Base-by-base conservation (phyloP, 495 filamentous ascomycete species). In the Xylaria sp. region DNA sequence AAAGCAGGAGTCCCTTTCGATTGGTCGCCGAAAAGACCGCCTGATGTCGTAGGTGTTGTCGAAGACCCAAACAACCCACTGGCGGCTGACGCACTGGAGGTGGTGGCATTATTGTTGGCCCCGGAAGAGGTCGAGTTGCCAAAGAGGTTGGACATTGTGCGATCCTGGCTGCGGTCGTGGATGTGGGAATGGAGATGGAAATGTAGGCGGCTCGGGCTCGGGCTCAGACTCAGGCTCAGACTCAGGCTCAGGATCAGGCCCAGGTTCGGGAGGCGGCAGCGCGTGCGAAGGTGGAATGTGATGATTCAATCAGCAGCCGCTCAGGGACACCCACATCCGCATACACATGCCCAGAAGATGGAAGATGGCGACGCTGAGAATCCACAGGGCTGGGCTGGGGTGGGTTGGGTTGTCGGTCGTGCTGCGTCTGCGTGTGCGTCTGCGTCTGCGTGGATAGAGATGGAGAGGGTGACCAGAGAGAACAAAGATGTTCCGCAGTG, bases 1-100 rank as follows among this genome's bases (percentile, higher is more conserved):
- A 87, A 88, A 50, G 73, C 53, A 33, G 83, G 72, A 41, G 77
- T 69, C 48, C 75, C 75, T 48, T 71, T 46, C 17, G 75, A 66
- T 43, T 71, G 71, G 41, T 35, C 37, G 66, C 73, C 70, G 37
- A 77, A 80, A 41, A 76, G 59, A 57, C 65, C 70, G 21, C 71
- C 66, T 11, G 72, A 57, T 12, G 61, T 41, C 62, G 70, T 46
- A 8, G 73, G 67, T 9, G 75, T 69, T 9, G 74, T 71, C 4
- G 76, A 72, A 19, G 74, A 71, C 31, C 82, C 82, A 76, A 83
- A 84, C 53, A 85, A 74, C 24, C 74, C 74, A 48, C 80, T 80
- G 35, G 77, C 17, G 67, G 80, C 79, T 14, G 83, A 80, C 21
- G 84, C 83, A 50, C 79, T 78, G 6, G 82, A 74, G 17, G 83